These are phyloP conservation scores for Suhomyces xylopsoci DNA, from an alignment of 805 yeast genomes.

Conservation along the genomic window DNA sequence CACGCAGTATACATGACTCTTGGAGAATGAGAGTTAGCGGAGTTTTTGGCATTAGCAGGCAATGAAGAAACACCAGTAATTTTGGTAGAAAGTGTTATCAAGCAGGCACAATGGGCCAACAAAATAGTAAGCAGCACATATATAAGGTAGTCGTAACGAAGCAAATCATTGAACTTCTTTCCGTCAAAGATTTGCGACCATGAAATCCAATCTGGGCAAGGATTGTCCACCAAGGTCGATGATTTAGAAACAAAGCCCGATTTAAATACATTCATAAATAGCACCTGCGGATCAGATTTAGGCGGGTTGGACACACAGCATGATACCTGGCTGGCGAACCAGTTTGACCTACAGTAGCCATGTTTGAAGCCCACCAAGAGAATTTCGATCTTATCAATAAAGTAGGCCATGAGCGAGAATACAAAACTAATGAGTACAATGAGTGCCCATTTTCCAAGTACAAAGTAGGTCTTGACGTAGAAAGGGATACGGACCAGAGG, in stretches of 20 bases:
- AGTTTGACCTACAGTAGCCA: conserved; percentile 48
- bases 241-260: conserved; percentile 16
- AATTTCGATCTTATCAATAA: conserved; percentile 47
- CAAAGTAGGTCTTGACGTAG: conserved; percentile 28
- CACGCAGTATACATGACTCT: conserved; percentile 47
- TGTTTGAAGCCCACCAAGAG: conserved; percentile 48
- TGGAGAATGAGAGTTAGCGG: conserved; percentile 5
- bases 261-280: conserved; percentile 17
- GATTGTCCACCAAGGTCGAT: not conserved
- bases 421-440: conserved; percentile 44
- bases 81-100: conserved; percentile 46
- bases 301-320: conserved; percentile 32
- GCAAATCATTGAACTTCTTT: conserved; percentile 2
- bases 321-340: conserved; percentile 41
- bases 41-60: not conserved
- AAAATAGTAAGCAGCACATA: conserved; percentile 36
- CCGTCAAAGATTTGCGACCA: conserved; percentile 38
- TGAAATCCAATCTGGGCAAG: conserved; percentile 36
- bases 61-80: conserved; percentile 17
- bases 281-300: not conserved
- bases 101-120: conserved; percentile 44
- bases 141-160: conserved; percentile 31
- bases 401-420: conserved; percentile 49
- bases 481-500: conserved; percentile 15
- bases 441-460: conserved; percentile 48